Evolutionary conservation across 2,329 filamentous ascomycete genomes (phyloP), one percentile per base, ranked within the genome.

Genomic region (Fonsecaea multimorphosa): DNA sequence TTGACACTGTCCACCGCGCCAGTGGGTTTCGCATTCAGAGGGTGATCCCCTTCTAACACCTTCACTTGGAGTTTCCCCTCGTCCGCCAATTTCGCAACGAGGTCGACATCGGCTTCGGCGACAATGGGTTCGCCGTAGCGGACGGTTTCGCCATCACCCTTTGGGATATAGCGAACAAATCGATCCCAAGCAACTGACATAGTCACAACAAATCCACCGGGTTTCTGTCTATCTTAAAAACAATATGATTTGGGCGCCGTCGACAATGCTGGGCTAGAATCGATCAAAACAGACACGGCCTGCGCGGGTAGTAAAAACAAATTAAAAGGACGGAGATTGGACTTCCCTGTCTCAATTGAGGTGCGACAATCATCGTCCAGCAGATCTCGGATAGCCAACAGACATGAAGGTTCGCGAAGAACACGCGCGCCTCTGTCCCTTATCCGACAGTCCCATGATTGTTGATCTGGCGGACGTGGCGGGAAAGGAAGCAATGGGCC

Each of bases 41-140:
- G 19, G 32, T 34, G 9, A 7, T 1, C n/a, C n/a, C 52, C 52
- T n/a, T 55, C 52, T 8, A 32, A 32, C 14, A 14, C 16, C n/a
- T 31, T 29, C 1, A 55, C 52, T 32, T 32, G 22, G 31, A 55
- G 52, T 2, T 29, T 55, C 11, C 52, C 52, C 1, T 8, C 6
- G 8, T 8, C 11, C 5, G 52, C 52, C 8, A 55, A 16, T 2
- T 19, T n/a, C 8, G 22, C 52, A 16, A 55, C 16, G 24, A 27
- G 16, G 6, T 8, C 8, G 29, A 31, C 24, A 8, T 31, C 52
- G 1, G 24, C 2, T 14, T 55, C 24, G 6, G 19, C 52, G 3
- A 51, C 9, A 9, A 55, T 55, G 12, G 52, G 52, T 16, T 55
- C 52, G 12, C 52, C 52, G n/a, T 55, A 55, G 19, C 27, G 52